Percentiles rank a stretch among this genome's conserved stretches.
These are phyloP conservation scores for Boletus rubroflammeus DNA, from an alignment of 768 basidiomycete genomes.

Conservation along the genomic window DNA sequence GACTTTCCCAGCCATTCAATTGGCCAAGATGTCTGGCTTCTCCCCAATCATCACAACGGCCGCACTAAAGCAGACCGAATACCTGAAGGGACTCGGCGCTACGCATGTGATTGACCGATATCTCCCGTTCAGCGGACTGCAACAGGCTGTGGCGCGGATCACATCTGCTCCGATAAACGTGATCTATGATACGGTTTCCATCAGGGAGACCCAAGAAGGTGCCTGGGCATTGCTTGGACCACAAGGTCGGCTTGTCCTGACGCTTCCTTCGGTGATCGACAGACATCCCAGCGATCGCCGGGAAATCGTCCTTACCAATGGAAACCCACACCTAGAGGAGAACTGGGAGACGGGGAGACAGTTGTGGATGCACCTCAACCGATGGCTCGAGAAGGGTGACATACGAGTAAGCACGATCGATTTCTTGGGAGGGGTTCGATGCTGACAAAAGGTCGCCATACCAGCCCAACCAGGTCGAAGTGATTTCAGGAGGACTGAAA, in stretches of 20 bases:
- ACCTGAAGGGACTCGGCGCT: conserved; percentile 34
- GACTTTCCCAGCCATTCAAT: conserved; percentile 33
- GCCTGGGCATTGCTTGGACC: conserved; percentile 36
- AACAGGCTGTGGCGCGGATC: conserved; percentile 36
- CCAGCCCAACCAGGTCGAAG: conserved; percentile 44
- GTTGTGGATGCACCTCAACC: conserved; percentile 26
- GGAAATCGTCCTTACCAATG: conserved; percentile 31
- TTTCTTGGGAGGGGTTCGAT: neutral
- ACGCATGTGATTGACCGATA: conserved; percentile 35
- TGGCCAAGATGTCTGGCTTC: conserved; percentile 41
- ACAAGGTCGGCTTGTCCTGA: conserved; percentile 36
- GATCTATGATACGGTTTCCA: conserved; percentile 39
- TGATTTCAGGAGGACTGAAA: conserved; percentile 39
- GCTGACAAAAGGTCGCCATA: neutral
- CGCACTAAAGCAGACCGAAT: conserved; percentile 34
- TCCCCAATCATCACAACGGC: conserved; percentile 34
- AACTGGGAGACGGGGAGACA: conserved; percentile 34
- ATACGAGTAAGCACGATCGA: conserved; percentile 25
- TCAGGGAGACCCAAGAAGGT: conserved; percentile 36
- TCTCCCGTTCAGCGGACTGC: conserved; percentile 27
- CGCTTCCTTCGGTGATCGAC: conserved; percentile 32
- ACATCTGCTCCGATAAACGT: conserved; percentile 33
- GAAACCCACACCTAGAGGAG: conserved; percentile 32
- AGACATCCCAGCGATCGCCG: conserved; percentile 25
- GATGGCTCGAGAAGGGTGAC: conserved; percentile 32